phyloP scores from a whole-genome alignment of 805 yeast species.

The Wickerhamomyces hampshirensis region DNA sequence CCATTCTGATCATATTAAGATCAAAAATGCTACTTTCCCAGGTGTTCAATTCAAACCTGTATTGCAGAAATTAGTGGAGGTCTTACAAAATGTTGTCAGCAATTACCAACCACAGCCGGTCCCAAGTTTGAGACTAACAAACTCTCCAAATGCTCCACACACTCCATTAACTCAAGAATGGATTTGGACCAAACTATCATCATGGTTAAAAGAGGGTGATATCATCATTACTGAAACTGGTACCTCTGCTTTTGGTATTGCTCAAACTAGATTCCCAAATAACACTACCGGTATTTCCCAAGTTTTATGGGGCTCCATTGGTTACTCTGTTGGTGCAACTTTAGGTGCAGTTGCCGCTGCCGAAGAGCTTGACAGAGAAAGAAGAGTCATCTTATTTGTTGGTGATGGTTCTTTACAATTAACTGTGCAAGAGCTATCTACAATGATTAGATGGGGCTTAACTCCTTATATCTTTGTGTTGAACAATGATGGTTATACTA shows the following conservation, averaged over 20 bases:
- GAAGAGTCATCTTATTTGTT: slow-evolving; percentile 61
- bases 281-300: slow-evolving; percentile 63
- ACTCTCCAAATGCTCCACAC: slow-evolving; percentile 38
- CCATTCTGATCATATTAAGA: slow-evolving; percentile 72
- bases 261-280: slow-evolving; percentile 60
- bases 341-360: slow-evolving; percentile 68
- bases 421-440: slow-evolving; percentile 70
- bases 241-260: slow-evolving; percentile 70
- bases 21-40: slow-evolving; percentile 64
- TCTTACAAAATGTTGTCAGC: slow-evolving; percentile 34
- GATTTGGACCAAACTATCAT: slow-evolving; percentile 61
- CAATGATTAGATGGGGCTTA: slow-evolving; percentile 61
- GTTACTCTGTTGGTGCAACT: slow-evolving; percentile 63
- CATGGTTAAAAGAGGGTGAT: slow-evolving; percentile 64
- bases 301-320: slow-evolving; percentile 75
- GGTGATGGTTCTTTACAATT: slow-evolving; percentile 77
- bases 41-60: slow-evolving; percentile 67
- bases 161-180: slow-evolving; percentile 58
- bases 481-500: slow-evolving; percentile 72
- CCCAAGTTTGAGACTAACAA: slow-evolving; percentile 45
- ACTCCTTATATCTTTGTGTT: slow-evolving; percentile 65
- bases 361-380: slow-evolving; percentile 53
- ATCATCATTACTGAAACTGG: slow-evolving; percentile 69
- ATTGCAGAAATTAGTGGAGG: slow-evolving; percentile 37
- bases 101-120: slow-evolving; percentile 49